Conservation (phyloP, 371 early-diverging fungal genomes). For the Smittium mucronatum region DNA sequence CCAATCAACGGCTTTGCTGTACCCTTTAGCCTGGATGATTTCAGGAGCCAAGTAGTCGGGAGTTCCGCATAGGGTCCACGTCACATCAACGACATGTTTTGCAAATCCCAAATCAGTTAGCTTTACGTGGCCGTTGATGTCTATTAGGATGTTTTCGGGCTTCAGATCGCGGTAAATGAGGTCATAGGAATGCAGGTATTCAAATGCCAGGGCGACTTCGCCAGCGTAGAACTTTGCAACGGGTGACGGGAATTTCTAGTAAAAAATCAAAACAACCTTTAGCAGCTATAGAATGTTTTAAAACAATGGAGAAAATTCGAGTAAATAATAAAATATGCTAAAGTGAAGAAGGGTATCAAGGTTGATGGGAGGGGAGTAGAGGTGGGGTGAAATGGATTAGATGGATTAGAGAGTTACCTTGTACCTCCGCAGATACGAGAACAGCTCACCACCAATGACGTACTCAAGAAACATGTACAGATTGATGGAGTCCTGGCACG, state of each 20-base stretch:
- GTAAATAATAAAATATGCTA: too few relatives aligned
- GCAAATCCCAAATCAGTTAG: conserved; percentile 99
- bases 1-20: conserved; percentile 93
- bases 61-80: conserved; percentile 97
- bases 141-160: conserved; percentile 78
- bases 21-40: conserved; percentile 89
- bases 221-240: conserved; percentile 74
- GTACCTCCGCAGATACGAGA: conserved; percentile 52
- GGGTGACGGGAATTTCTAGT: conserved; percentile 65
- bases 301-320: too few relatives aligned
- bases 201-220: conserved; percentile 60
- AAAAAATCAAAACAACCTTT: neutral
- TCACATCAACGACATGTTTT: conserved; percentile 83
- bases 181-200: conserved; percentile 80
- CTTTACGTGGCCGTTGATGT: conserved; percentile 88
- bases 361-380: too few relatives aligned
- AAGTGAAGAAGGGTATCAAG: too few relatives aligned
- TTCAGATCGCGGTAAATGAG: conserved; percentile 95
- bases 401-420: too few relatives aligned
- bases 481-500: conserved; percentile 74
- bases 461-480: conserved; percentile 89
- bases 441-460: conserved; percentile 90
- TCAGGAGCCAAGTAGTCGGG: conserved; percentile 98
- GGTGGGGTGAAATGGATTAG: too few relatives aligned
- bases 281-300: too few relatives aligned